Base-by-base conservation (phyloP, 108 stramenopile genomes). In the Pseudonitzschia multiseries region DNA sequence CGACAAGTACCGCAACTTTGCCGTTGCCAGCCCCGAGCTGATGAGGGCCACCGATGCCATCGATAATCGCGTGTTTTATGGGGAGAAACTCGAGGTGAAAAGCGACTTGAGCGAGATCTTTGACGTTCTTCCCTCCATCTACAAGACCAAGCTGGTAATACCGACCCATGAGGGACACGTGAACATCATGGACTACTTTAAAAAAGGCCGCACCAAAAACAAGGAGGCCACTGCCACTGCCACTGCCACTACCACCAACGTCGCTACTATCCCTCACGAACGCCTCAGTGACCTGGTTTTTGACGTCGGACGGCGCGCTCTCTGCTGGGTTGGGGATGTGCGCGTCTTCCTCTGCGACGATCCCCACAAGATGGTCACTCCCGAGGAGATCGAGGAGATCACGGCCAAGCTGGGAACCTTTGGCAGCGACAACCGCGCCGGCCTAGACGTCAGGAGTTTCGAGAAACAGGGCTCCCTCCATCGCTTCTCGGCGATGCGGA, bases 401-500 rank as follows among this genome's bases (percentile, higher is more conserved):
- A 42, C 75, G 10, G 21, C 51, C 9, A 31, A 48, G 29, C 18
- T 74, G 4, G 64, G 69, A 31, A 48, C 29, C 14, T 73, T 83
- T 41, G 78, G 82, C 18, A 15, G n/a, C 13, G 82, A 83, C 65
- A 83, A 83, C 54, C 78, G 82, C 6, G 78, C 78, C 28, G 78
- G 70, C 15, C 20, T 83, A 2, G 67, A 75, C 27, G 42, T 42
- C 8, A 10, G 42, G 10, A 42, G 6, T 10, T 9, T 10, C 10
- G 8, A 10, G 10, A 42, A 42, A 10, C 14, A 1, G 46, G 32
- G 70, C 22, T 69, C 75, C 28, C 44, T 83, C 68, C 82, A 83
- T 54, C 68, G 82, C 13, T 57, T 86, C 33, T 76, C 78, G 41
- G 72, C 65, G 15, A 81, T 81, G 63, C 31, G 76, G 20, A 33